Evolutionary conservation across 441 rosid genomes (phyloP), one percentile per base, ranked within the genome.

Genomic region (Raphanus hybrid): DNA sequence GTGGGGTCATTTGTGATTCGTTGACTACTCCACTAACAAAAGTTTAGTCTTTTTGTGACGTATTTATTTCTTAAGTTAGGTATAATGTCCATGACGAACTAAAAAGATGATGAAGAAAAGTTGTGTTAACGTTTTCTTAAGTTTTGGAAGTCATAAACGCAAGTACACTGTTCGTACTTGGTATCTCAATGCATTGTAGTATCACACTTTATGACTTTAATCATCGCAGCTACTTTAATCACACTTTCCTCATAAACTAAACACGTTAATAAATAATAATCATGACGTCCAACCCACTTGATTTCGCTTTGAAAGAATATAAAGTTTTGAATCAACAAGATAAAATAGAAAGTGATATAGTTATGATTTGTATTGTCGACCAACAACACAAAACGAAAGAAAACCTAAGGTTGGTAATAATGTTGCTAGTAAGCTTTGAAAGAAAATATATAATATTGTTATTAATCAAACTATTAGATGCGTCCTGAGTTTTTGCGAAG

Each of bases 131-230:
- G 67, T 37, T 64, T 64, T 64, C 61, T 16, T 2, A 70, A 29
- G 67, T 77, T 70, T 64, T 69, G 75, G 69, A 63, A 37, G 65
- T 26, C 27, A 41, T 66, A 10, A 58, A 45, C 52, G 16, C 20
- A 70, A 64, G 80, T 70, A 76, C 80, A n/a, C 66, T 43, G 67
- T 34, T 15, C 37, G 79, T 76, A 69, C 79, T 20, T 35, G 26
- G 75, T 76, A 69, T 69, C 43, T 52, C 45, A 15, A 5, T 76
- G 69, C 55, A 54, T 59, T 59, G 26, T 61, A 16, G 23, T 70
- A 69, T 41, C 75, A 39, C 59, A 43, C 52, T 54, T 54, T 15
- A 7, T 54, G 23, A 54, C 59, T 76, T 70, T 70, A 63, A 27
- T 70, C 8, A 63, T 57, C 32, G 29, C 61, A 41, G 1, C 18